These are phyloP conservation scores for Phialophora tarda DNA, from an alignment of 2,329 filamentous ascomycete species.

Conservation along the genomic window DNA sequence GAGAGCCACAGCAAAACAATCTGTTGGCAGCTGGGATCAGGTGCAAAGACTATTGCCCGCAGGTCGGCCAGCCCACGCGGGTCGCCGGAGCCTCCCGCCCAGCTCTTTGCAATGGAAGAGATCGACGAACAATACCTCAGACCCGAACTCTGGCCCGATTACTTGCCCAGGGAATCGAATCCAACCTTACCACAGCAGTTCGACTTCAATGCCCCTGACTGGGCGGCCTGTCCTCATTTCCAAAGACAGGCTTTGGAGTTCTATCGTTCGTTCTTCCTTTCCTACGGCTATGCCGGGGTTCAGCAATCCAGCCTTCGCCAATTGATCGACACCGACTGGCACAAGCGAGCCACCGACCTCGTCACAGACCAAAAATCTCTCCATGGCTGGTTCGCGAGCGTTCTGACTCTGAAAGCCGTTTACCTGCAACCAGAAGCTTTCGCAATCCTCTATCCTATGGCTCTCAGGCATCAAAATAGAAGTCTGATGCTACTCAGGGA, in stretches of 20 bases:
- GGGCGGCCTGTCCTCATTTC: slow-evolving; percentile 15
- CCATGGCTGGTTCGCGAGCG: slow-evolving; percentile 25
- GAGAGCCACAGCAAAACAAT: slow-evolving; percentile 8
- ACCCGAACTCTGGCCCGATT: slow-evolving; percentile 14
- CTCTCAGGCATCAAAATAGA: slow-evolving; percentile 24
- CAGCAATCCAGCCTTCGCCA: neutral
- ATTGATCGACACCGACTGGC: slow-evolving; percentile 8
- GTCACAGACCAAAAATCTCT: slow-evolving; percentile 20
- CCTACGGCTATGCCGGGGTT: neutral
- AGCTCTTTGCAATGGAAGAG: neutral
- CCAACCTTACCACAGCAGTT: neutral
- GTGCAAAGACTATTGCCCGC: neutral
- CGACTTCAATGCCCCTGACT: slow-evolving; percentile 18
- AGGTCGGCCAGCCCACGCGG: neutral
- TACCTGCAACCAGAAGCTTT: slow-evolving; percentile 16
- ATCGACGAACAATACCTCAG: slow-evolving; percentile 8
- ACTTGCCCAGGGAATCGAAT: neutral
- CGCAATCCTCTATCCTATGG: slow-evolving; percentile 22
- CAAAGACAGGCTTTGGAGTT: slow-evolving; percentile 18
- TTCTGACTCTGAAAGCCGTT: slow-evolving; percentile 19
- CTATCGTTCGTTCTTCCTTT: slow-evolving; percentile 11
- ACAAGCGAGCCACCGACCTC: slow-evolving; percentile 4
- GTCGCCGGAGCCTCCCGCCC: neutral
- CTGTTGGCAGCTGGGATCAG: slow-evolving; percentile 25
- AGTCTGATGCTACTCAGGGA: slow-evolving; percentile 21